Percentiles rank a stretch among this genome's conserved stretches.
Evolutionary conservation across 331 rosid genomes (phyloP).

Genomic region (Acacia concinna): DNA sequence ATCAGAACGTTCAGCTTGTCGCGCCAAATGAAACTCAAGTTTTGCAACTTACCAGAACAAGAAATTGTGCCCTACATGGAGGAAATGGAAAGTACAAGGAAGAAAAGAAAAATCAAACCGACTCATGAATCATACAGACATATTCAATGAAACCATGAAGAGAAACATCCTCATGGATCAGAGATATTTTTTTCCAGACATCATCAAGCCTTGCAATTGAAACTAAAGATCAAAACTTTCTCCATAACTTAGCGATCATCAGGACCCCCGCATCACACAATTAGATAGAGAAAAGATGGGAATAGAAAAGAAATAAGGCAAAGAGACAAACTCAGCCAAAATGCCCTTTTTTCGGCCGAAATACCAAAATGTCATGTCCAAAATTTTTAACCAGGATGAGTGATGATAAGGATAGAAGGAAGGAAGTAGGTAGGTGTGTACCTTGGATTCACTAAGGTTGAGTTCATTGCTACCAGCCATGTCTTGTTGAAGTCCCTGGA

Average conservation of each 20-base stretch:
- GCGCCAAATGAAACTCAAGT: slow-evolving; percentile 38
- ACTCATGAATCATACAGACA: slow-evolving; percentile 17
- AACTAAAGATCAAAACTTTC: slow-evolving; percentile 42
- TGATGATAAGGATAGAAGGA: neutral
- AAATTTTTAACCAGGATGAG: neutral
- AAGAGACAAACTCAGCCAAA: slow-evolving; percentile 20
- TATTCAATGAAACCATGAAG: slow-evolving; percentile 23
- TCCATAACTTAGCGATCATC: slow-evolving; percentile 15
- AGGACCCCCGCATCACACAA: slow-evolving; percentile 27
- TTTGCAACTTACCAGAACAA: slow-evolving; percentile 52
- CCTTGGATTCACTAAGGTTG: slow-evolving; percentile 85
- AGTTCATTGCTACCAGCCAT: slow-evolving; percentile 85
- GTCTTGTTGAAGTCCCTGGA: slow-evolving; percentile 6
- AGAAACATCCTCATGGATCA: neutral
- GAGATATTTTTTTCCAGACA: slow-evolving; percentile 11
- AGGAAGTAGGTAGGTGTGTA: slow-evolving; percentile 24
- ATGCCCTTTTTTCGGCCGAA: neutral
- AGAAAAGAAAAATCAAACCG: neutral
- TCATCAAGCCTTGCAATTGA: slow-evolving; percentile 22
- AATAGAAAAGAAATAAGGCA: neutral
- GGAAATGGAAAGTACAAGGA: slow-evolving; percentile 36
- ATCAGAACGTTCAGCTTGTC: slow-evolving; percentile 22
- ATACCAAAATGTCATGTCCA: slow-evolving; percentile 12
- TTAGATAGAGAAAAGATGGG: neutral
- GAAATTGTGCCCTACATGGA: slow-evolving; percentile 41